Evolutionary conservation across 768 basidiomycete genomes (phyloP).

Genomic region (Lentinula lateritia): DNA sequence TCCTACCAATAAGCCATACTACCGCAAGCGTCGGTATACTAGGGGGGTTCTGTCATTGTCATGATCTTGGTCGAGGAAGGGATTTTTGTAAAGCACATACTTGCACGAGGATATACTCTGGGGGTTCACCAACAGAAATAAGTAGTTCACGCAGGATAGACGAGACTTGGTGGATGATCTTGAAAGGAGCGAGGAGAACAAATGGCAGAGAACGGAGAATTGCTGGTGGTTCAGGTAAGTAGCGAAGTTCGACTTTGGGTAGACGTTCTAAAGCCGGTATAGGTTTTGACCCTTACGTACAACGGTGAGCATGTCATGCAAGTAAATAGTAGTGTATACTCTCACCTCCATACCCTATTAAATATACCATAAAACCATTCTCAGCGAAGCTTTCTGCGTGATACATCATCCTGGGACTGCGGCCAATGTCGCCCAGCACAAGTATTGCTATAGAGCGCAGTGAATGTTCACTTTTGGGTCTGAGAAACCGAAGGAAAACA

Average conservation of each 20-base stretch:
- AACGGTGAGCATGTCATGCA: background rate
- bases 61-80: background rate
- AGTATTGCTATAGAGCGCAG: constrained; percentile 79
- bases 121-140: constrained; percentile 55
- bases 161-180: constrained; percentile 66
- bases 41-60: constrained; percentile 76
- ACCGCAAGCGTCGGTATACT: constrained; percentile 90
- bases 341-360: constrained; percentile 86
- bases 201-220: constrained; percentile 55
- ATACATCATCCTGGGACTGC: constrained; percentile 98
- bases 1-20: constrained; percentile 63
- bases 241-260: constrained; percentile 58
- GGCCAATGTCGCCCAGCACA: constrained; percentile 93
- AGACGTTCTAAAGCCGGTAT: constrained; percentile 65
- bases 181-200: constrained; percentile 71
- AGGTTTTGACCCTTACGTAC: constrained; percentile 69
- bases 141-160: constrained; percentile 60
- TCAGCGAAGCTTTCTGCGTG: constrained; percentile 91
- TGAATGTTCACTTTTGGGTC: constrained; percentile 30
- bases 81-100: constrained; percentile 34
- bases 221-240: constrained; percentile 61
- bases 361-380: constrained; percentile 66
- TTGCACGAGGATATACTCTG: constrained; percentile 87
- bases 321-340: background rate
- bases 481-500: constrained; percentile 22